Conservation (phyloP, 257 asterid species). For the Primulina huaijiensis region DNA sequence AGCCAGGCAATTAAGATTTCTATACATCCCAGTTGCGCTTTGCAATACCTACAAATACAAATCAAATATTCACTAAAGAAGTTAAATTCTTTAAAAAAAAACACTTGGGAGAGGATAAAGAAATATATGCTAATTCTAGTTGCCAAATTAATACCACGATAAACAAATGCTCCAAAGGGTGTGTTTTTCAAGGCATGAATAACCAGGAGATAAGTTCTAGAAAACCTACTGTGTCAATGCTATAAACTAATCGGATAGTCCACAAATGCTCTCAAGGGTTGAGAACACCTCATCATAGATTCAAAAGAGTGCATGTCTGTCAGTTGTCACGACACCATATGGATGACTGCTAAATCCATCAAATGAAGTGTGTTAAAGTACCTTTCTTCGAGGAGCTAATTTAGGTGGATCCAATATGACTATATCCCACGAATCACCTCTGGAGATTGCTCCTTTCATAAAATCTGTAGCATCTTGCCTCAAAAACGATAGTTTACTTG, state of each 20-base stretch:
- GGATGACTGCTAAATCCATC: conserved; percentile 8
- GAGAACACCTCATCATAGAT: neutral
- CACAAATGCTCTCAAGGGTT: neutral
- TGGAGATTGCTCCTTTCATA: conserved; percentile 71
- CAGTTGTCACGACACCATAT: neutral
- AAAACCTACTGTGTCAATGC: neutral
- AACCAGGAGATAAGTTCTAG: neutral
- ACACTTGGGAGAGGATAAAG: neutral
- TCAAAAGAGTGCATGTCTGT: conserved; percentile 4
- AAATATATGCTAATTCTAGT: neutral
- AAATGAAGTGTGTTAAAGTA: conserved; percentile 21
- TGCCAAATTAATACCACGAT: too few relatives aligned
- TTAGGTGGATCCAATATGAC: conserved; percentile 93
- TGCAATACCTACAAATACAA: conserved; percentile 61
- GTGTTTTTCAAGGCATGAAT: neutral
- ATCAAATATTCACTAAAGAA: conserved; percentile 8
- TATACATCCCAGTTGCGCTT: conserved; percentile 89
- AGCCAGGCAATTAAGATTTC: conserved; percentile 86
- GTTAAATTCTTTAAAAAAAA: neutral
- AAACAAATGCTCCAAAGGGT: neutral
- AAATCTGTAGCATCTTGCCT: conserved; percentile 75
- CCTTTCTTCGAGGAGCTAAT: conserved; percentile 82
- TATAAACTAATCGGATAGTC: neutral
- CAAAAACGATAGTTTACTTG: conserved; percentile 52
- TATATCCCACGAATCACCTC: conserved; percentile 75